Base-by-base conservation (phyloP, 2,329 filamentous ascomycete genomes). In the Sordariomycetes sp. region DNA sequence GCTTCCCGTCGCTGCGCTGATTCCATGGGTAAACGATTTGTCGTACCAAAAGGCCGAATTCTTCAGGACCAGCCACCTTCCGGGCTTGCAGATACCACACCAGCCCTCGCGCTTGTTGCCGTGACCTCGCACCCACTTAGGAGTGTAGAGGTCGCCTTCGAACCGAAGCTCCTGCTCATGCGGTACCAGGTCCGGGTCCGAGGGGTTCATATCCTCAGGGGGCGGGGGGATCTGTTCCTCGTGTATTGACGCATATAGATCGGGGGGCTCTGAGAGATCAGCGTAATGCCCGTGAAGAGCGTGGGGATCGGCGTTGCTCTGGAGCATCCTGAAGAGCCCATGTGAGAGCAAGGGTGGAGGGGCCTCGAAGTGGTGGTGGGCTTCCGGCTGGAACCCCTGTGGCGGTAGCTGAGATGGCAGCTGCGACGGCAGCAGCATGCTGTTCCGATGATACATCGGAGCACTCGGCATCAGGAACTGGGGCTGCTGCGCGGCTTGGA, bases 41-140 rank as follows among this genome's bases (percentile, higher is more conserved):
- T 95, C 90, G 71, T 95, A 95, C 90, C 90, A 95, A 70, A 90
- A 96, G 7, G 90, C 90, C 58, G 88, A 92, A 73, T 95, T 94
- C 76, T 94, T 95, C 60, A 96, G 76, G 18, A 92, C 89, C 58
- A 93, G 80, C 90, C 90, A 95, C 55, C 89, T 79, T 2, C 89
- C 89, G 2, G 89, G 87, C 69, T 91, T 92, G 76, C 90, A 95
- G 64, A 93, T 88, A 24, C 89, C 89, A 66, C 90, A 95, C 89
- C 90, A 96, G 3, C 90, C 90, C 70, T 93, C 89, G 50, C 90
- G 86, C 76, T 92, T 91, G 72, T 91, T 91, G 28, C 90, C 89
- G 62, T 93, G 88, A 24, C 90, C 90, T 40, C 90, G 86, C 22
- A 94, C 87, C 88, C 89, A 95, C 64, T 79, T 80, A 1, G 90